Conservation (phyloP, 352 stramenopile species). For the Phytophthora nicotianae region DNA sequence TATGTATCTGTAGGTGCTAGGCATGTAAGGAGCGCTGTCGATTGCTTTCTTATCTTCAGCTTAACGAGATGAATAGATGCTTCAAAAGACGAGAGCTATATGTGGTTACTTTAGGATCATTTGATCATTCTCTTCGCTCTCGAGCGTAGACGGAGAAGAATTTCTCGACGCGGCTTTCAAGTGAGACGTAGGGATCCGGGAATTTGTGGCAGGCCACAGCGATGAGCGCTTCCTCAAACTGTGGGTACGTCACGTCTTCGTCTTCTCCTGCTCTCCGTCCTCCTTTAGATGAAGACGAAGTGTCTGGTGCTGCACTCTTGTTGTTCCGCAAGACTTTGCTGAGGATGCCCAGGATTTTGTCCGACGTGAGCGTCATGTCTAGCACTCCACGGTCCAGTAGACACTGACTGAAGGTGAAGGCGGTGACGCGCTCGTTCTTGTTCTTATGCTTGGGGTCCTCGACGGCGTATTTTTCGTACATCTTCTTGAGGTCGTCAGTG, state of each 20-base stretch:
- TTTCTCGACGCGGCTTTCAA: constrained; percentile 79
- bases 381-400: constrained; percentile 66
- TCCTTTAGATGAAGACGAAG: background rate
- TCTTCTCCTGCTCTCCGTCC: constrained; percentile 36
- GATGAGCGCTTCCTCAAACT: constrained; percentile 76
- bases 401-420: constrained; percentile 67
- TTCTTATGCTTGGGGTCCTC: constrained; percentile 48
- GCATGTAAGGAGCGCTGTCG: constrained; percentile 26
- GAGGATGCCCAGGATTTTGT: constrained; percentile 63
- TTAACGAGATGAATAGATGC: constrained; percentile 15
- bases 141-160: constrained; percentile 77
- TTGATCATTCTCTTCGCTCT: constrained; percentile 19
- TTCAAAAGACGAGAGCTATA: constrained; percentile 9
- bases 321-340: constrained; percentile 51
- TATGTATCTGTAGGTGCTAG: constrained; percentile 31
- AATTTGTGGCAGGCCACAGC: constrained; percentile 81
- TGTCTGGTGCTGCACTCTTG: constrained; percentile 2
- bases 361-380: constrained; percentile 65
- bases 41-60: constrained; percentile 13
- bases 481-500: constrained; percentile 54
- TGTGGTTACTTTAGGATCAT: background rate
- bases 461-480: constrained; percentile 62
- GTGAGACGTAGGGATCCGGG: constrained; percentile 74
- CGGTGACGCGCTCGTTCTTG: constrained; percentile 53
- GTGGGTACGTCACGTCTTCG: constrained; percentile 62